Evolutionary conservation across 257 asterid genomes (phyloP).

Genomic region (Solanum habrochaites): DNA sequence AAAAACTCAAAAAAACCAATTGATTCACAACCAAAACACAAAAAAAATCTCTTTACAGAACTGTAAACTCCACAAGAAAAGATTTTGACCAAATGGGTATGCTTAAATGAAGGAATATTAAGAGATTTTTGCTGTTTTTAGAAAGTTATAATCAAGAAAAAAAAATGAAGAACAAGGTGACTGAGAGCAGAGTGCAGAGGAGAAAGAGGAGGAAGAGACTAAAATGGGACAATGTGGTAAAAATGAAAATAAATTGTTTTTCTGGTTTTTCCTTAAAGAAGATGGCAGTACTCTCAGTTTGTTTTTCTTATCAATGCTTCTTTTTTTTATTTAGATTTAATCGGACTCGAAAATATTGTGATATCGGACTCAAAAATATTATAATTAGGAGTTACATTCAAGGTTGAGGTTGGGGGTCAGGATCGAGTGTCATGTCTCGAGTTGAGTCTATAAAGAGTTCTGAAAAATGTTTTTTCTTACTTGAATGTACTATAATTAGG

Average conservation of each 20-base stretch:
- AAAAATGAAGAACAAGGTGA: not conserved
- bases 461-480: too few species aligned
- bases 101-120: not conserved
- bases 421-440: not conserved
- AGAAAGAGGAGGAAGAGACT: not conserved
- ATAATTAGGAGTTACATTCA: not conserved
- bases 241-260: not conserved
- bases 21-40: not conserved
- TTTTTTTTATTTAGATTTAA: not conserved
- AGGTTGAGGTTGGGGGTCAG: not conserved
- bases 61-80: not conserved
- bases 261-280: not conserved
- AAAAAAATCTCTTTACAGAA: not conserved
- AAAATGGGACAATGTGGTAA: not conserved
- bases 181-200: not conserved
- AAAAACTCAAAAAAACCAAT: not conserved
- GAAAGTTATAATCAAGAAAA: not conserved
- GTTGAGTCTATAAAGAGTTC: not conserved
- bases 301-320: not conserved
- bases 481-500: not conserved
- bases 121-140: not conserved
- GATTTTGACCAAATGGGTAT: not conserved
- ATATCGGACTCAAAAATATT: too few species aligned
- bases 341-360: not conserved
- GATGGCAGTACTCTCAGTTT: not conserved